phyloP scores from a whole-genome alignment of 2,329 filamentous ascomycete species.

The Xylaria sp. region DNA sequence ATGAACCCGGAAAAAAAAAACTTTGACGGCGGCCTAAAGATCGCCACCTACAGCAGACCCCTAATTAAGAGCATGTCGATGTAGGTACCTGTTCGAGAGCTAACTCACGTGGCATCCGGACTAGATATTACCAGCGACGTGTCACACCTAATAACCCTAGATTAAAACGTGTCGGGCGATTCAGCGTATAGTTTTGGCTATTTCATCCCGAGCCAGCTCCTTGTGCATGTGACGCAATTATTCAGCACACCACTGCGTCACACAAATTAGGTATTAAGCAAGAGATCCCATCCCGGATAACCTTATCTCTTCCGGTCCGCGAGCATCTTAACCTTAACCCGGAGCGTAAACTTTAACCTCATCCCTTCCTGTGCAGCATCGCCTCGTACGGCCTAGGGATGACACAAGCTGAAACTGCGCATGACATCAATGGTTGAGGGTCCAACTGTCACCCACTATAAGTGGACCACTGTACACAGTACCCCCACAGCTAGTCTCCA shows the following conservation, averaged over 20 bases:
- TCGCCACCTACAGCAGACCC: not conserved
- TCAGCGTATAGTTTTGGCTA: not conserved
- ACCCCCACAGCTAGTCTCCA: too few species aligned
- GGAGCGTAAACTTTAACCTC: not conserved
- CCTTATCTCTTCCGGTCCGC: slow-evolving; percentile 4
- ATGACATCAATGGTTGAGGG: slow-evolving; percentile 5
- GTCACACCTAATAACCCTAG: slow-evolving; percentile 5
- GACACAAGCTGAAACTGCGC: not conserved
- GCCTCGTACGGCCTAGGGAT: not conserved
- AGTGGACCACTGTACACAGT: too few species aligned
- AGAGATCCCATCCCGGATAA: not conserved
- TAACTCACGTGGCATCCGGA: slow-evolving; percentile 27
- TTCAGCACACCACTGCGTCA: not conserved
- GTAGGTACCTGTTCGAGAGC: not conserved
- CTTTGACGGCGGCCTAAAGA: not conserved
- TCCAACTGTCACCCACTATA: too few species aligned
- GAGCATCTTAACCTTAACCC: not conserved
- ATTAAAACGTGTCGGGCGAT: slow-evolving; percentile 16
- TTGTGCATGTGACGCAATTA: slow-evolving; percentile 3
- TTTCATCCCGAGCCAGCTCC: not conserved
- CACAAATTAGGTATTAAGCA: not conserved
- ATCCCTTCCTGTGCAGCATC: not conserved
- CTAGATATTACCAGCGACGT: slow-evolving; percentile 7
- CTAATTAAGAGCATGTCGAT: not conserved
- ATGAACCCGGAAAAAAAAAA: not conserved